Conservation (phyloP, 305 asterid species). For the Petunia hybrid region DNA sequence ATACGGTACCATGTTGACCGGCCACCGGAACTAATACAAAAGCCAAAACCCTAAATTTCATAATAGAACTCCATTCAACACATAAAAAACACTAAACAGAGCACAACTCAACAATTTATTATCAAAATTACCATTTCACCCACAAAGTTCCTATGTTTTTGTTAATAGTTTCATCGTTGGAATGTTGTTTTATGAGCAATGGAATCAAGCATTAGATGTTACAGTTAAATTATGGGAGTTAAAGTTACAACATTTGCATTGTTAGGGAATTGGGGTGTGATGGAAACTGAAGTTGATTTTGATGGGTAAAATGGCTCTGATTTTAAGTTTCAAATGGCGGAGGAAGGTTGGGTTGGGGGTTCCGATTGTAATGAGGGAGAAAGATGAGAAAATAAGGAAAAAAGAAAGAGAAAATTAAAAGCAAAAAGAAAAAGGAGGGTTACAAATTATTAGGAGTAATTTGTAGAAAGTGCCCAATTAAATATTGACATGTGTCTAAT, state of each 20-base stretch:
- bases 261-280: slow-evolving; percentile 11
- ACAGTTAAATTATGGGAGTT: slow-evolving; percentile 69
- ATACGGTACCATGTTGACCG: slow-evolving; percentile 53
- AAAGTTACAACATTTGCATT: slow-evolving; percentile 43
- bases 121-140: slow-evolving; percentile 45
- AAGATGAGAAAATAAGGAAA: too few relatives aligned
- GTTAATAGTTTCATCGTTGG: slow-evolving; percentile 33
- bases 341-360: too few relatives aligned
- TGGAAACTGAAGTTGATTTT: too few relatives aligned
- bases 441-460: too few relatives aligned
- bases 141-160: slow-evolving; percentile 39
- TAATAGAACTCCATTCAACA: slow-evolving; percentile 50
- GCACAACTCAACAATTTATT: slow-evolving; percentile 44
- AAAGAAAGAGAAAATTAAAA: too few relatives aligned
- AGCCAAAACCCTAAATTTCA: slow-evolving; percentile 51
- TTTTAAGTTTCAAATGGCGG: too few relatives aligned
- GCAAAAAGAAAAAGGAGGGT: too few relatives aligned
- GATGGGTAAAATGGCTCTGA: too few relatives aligned
- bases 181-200: slow-evolving; percentile 62
- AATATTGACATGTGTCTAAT: too few relatives aligned
- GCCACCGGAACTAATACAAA: slow-evolving; percentile 41
- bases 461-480: too few relatives aligned
- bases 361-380: too few relatives aligned
- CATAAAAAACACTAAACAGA: background rate
- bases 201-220: slow-evolving; percentile 69